Evolutionary conservation across 2,329 filamentous ascomycete species (phyloP).

Genomic region (Aspergillus quadricinctus): DNA sequence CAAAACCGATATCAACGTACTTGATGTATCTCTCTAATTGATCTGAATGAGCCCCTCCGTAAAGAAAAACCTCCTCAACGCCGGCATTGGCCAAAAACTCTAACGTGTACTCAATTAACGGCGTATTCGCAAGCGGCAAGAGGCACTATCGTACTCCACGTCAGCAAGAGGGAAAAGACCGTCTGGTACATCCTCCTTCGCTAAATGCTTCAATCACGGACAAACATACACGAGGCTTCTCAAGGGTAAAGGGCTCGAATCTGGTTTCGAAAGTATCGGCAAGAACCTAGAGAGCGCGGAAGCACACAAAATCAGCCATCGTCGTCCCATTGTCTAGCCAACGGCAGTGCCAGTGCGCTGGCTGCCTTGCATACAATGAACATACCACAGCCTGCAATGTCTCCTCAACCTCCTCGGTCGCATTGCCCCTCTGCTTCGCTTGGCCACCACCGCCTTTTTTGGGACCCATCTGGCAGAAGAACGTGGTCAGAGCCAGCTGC

Average conservation of each 20-base stretch:
- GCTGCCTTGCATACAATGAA: conserved; percentile 8
- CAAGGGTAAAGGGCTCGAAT: conserved; percentile 83
- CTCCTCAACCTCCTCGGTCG: conserved; percentile 58
- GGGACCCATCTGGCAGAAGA: conserved; percentile 26
- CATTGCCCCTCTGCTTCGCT: conserved; percentile 31
- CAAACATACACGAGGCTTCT: conserved; percentile 74
- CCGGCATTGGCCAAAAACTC: conserved; percentile 94
- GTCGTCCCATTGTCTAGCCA: background rate
- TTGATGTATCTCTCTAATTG: conserved; percentile 83
- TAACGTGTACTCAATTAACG: conserved; percentile 94
- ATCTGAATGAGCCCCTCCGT: conserved; percentile 81
- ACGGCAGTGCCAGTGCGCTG: background rate
- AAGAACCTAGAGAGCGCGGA: conserved; percentile 58
- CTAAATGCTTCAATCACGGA: conserved; percentile 5
- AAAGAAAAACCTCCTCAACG: conserved; percentile 90
- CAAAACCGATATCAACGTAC: conserved; percentile 26
- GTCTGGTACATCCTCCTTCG: background rate
- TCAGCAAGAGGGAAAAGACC: background rate
- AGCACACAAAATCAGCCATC: conserved; percentile 13
- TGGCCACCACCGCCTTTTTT: conserved; percentile 29
- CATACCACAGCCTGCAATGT: conserved; percentile 60
- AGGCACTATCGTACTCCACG: conserved; percentile 63
- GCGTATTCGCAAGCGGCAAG: conserved; percentile 85
- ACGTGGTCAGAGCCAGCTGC: background rate
- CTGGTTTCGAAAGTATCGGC: conserved; percentile 92